Evolutionary conservation across 1,284 basidiomycete genomes (phyloP).

Genomic region (Leccinum fallax): DNA sequence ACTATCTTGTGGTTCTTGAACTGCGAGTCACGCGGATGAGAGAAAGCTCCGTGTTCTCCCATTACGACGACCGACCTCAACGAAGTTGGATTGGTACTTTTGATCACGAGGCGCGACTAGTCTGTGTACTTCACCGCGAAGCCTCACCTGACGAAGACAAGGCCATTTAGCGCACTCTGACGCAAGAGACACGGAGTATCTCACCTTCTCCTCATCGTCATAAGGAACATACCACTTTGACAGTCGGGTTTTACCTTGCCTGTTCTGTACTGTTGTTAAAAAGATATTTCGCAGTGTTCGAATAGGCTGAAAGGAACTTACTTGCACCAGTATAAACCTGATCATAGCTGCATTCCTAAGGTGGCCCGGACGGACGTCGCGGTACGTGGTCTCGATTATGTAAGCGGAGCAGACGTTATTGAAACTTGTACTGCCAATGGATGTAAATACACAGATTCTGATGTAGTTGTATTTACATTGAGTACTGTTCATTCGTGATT

Average conservation of each 20-base stretch:
- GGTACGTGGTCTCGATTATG: slow-evolving; percentile 8
- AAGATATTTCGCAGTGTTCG: background rate
- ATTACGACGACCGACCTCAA: slow-evolving; percentile 71
- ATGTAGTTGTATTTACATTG: background rate
- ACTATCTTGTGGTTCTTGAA: slow-evolving; percentile 96
- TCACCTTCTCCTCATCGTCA: slow-evolving; percentile 93
- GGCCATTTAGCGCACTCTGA: slow-evolving; percentile 6
- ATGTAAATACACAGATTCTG: background rate
- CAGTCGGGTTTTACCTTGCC: slow-evolving; percentile 95
- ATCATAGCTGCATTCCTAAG: slow-evolving; percentile 25
- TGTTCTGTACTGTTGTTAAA: slow-evolving; percentile 60
- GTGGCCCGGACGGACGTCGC: background rate
- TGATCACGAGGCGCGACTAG: slow-evolving; percentile 96
- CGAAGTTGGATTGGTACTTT: slow-evolving; percentile 99
- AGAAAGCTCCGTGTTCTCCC: background rate
- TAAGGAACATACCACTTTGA: slow-evolving; percentile 98
- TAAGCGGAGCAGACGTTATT: background rate
- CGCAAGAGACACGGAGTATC: slow-evolving; percentile 16
- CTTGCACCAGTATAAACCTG: slow-evolving; percentile 34
- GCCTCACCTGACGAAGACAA: slow-evolving; percentile 62
- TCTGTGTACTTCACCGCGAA: slow-evolving; percentile 94
- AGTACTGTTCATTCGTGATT: background rate
- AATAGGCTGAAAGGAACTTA: background rate
- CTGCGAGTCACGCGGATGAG: slow-evolving; percentile 43
- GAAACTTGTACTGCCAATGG: background rate